phyloP scores from a whole-genome alignment of 768 basidiomycete species.

The Amanita fuliginea region DNA sequence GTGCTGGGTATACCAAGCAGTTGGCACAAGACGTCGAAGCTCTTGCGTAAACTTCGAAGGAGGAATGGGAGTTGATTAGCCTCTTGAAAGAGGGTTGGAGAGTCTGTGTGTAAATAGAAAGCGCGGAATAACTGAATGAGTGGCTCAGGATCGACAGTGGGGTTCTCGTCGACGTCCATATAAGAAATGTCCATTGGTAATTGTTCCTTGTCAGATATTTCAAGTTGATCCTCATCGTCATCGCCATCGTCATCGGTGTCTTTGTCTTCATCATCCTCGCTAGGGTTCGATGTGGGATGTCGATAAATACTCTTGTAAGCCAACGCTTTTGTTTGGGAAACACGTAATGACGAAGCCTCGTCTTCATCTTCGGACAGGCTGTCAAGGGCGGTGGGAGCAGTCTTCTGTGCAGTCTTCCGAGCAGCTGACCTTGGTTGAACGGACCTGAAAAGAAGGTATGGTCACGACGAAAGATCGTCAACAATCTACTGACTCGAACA shows the following conservation, averaged over 20 bases:
- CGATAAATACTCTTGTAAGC: not conserved
- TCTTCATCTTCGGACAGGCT: not conserved
- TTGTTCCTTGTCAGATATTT: not conserved
- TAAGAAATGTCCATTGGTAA: not conserved
- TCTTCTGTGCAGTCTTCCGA: conserved; percentile 9
- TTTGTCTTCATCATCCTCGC: not conserved
- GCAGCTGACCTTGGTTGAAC: conserved; percentile 7
- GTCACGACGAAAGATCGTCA: not conserved
- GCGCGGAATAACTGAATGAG: conserved; percentile 23
- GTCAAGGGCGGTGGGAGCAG: not conserved
- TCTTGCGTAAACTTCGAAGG: conserved; percentile 34
- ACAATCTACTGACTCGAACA: not conserved
- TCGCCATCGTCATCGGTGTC: not conserved
- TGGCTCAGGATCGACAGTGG: conserved; percentile 12
- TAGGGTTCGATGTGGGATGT: not conserved
- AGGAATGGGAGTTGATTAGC: conserved; percentile 43
- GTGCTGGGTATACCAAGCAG: conserved; percentile 22
- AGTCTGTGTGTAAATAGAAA: conserved; percentile 20
- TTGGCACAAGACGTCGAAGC: conserved; percentile 35
- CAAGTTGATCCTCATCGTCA: not conserved
- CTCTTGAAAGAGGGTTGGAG: conserved; percentile 24
- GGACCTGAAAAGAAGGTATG: not conserved
- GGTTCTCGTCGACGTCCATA: not conserved
- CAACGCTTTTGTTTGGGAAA: not conserved
- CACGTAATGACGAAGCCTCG: not conserved